phyloP scores from a whole-genome alignment of 495 filamentous ascomycete species.

The Penicillium argentinense region DNA sequence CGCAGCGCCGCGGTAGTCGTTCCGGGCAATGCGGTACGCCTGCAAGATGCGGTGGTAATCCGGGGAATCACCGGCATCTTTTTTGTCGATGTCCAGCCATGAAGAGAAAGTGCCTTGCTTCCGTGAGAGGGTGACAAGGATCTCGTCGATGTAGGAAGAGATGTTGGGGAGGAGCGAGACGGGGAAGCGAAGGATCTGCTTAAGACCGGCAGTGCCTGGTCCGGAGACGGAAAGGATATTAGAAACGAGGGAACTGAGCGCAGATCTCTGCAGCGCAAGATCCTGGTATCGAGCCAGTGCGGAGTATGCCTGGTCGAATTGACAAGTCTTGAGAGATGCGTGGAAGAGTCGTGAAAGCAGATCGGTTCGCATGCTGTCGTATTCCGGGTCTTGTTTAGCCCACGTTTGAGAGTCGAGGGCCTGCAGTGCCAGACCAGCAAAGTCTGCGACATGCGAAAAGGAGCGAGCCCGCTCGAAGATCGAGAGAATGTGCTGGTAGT shows the following conservation, averaged over 20 bases:
- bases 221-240: constrained; percentile 68
- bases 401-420: constrained; percentile 47
- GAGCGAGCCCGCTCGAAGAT: constrained; percentile 76
- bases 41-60: constrained; percentile 82
- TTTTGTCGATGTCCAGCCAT: constrained; percentile 32
- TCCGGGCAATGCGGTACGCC: constrained; percentile 78
- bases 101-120: constrained; percentile 40
- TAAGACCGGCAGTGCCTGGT: constrained; percentile 45
- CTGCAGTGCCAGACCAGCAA: constrained; percentile 76
- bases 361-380: constrained; percentile 51
- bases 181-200: constrained; percentile 70
- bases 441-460: constrained; percentile 79
- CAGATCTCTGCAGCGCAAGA: constrained; percentile 58
- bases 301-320: constrained; percentile 80
- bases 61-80: constrained; percentile 30
- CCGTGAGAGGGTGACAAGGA: constrained; percentile 56
- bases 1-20: constrained; percentile 87
- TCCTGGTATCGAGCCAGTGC: constrained; percentile 72
- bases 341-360: constrained; percentile 82
- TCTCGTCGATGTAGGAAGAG: constrained; percentile 72
- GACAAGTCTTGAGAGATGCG: constrained; percentile 69
- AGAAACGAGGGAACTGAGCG: constrained; percentile 67
- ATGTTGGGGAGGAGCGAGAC: constrained; percentile 64
- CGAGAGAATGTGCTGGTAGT: constrained; percentile 81
- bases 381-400: constrained; percentile 42